Conservation (phyloP, 768 basidiomycete genomes). For the Tephrocybe sp. region DNA sequence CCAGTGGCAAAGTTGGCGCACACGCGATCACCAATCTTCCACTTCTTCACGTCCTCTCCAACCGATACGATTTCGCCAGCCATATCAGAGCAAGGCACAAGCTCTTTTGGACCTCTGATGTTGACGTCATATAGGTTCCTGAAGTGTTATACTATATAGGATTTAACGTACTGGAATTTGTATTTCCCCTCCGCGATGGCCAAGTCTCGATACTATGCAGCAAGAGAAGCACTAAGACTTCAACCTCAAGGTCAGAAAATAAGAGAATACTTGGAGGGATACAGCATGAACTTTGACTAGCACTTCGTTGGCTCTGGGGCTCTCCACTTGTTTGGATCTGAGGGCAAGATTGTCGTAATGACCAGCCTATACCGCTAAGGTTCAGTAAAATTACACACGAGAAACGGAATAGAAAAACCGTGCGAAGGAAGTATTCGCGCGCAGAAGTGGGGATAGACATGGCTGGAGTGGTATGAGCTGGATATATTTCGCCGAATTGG, state of each 20-base stretch:
- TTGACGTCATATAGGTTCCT: background rate
- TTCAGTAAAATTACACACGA: background rate
- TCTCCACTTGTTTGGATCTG: slow-evolving; percentile 19
- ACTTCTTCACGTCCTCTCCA: slow-evolving; percentile 39
- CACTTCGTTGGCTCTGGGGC: slow-evolving; percentile 44
- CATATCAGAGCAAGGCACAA: slow-evolving; percentile 46
- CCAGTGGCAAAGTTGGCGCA: slow-evolving; percentile 49
- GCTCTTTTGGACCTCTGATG: slow-evolving; percentile 16
- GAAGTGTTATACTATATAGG: background rate
- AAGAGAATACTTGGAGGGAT: slow-evolving; percentile 42
- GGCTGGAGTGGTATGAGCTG: background rate
- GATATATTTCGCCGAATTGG: background rate
- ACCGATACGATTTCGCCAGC: slow-evolving; percentile 55
- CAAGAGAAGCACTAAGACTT: background rate
- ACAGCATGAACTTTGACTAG: slow-evolving; percentile 56
- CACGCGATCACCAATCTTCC: slow-evolving; percentile 57
- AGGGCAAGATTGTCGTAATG: slow-evolving; percentile 24
- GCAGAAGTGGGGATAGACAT: slow-evolving; percentile 13
- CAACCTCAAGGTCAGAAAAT: background rate
- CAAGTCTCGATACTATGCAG: slow-evolving; percentile 47
- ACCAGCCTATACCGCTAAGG: slow-evolving; percentile 10
- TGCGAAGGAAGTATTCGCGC: slow-evolving; percentile 15
- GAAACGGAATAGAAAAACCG: background rate
- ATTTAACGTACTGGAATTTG: slow-evolving; percentile 24
- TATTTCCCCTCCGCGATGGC: slow-evolving; percentile 37